phyloP scores from a whole-genome alignment of 2,329 filamentous ascomycete species.

The Sarocladium strictum region DNA sequence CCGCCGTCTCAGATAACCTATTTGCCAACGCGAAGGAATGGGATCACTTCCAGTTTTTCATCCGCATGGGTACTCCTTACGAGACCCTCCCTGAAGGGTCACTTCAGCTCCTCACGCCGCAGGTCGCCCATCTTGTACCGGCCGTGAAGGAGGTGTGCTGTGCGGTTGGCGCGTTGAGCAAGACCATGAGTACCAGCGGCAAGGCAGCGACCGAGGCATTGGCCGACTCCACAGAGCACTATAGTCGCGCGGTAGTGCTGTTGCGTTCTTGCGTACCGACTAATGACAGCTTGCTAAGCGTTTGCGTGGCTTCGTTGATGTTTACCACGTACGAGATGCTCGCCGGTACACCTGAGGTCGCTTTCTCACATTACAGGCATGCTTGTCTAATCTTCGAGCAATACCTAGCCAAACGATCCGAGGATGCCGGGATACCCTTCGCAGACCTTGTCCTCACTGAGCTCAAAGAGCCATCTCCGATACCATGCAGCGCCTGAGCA shows the following conservation, averaged over 20 bases:
- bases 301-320: constrained; percentile 1
- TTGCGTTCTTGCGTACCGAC: neutral
- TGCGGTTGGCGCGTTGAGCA: neutral
- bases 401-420: neutral
- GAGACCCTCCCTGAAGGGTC: neutral
- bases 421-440: neutral
- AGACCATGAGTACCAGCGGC: neutral
- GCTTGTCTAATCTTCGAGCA: neutral
- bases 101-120: neutral
- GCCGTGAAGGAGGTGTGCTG: constrained; percentile 1
- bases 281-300: neutral
- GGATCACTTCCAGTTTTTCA: constrained; percentile 5
- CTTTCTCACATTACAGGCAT: constrained; percentile 3
- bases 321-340: constrained; percentile 2
- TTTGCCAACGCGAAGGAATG: neutral
- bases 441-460: neutral
- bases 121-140: neutral
- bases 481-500: neutral
- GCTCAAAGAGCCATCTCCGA: neutral
- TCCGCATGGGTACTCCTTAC: neutral
- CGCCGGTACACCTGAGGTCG: neutral
- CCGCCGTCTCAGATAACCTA: neutral
- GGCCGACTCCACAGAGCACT: neutral
- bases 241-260: neutral
- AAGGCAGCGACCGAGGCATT: neutral